These are phyloP conservation scores for Aurinia saxatilis DNA, from an alignment of 345 rosid species.

Conservation along the genomic window DNA sequence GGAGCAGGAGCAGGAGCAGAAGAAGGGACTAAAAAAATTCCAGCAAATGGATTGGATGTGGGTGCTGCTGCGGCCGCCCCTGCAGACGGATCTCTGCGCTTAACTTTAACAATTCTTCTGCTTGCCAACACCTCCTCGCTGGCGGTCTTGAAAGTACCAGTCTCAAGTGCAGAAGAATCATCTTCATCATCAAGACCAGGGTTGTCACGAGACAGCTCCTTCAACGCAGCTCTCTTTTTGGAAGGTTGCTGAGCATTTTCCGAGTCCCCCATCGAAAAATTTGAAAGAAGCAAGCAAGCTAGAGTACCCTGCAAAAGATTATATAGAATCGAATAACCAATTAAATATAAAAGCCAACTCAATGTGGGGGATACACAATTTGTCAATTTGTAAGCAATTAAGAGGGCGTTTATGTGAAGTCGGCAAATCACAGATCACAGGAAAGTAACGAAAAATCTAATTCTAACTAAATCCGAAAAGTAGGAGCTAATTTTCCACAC, in stretches of 20 bases:
- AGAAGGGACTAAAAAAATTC: conserved; percentile 51
- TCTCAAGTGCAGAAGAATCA: conserved; percentile 49
- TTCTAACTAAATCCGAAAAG: no score
- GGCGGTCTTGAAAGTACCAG: conserved; percentile 82
- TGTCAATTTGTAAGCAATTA: neutral
- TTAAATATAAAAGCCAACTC: no score
- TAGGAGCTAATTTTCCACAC: no score
- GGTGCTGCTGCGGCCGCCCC: conserved; percentile 27
- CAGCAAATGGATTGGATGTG: conserved; percentile 78
- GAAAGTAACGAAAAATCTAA: no score
- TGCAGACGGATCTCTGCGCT: conserved; percentile 34
- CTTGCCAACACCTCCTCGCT: conserved; percentile 69
- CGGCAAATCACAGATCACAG: no score
- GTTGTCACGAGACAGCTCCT: conserved; percentile 74
- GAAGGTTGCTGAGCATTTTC: conserved; percentile 56
- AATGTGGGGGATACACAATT: no score
- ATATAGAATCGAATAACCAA: no score
- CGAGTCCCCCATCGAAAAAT: conserved; percentile 59
- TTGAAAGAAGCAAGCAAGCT: neutral
- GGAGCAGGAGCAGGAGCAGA: conserved; percentile 17
- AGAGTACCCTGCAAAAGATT: neutral
- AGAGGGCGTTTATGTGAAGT: no score
- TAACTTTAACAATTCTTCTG: conserved; percentile 70
- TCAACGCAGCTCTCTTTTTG: conserved; percentile 91
- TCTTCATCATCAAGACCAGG: conserved; percentile 89